Percentiles rank a stretch among this genome's conserved stretches.
Conservation (phyloP, 1,139 yeast genomes). For the Candida sanyaensis region DNA sequence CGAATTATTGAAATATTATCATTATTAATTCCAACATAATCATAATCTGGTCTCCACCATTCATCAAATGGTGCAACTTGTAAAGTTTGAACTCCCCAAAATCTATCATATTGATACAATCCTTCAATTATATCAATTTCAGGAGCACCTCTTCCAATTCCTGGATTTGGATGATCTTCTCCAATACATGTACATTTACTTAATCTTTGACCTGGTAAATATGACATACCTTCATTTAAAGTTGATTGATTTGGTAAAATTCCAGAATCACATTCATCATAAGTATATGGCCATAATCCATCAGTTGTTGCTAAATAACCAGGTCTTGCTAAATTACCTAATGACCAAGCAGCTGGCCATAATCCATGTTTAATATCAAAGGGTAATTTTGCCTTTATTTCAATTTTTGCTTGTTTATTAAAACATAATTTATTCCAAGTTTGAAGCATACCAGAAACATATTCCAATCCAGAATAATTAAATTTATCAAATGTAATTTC, state of each 20-base stretch:
- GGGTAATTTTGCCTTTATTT: conserved; percentile 26
- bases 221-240: conserved; percentile 28
- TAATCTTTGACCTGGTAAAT: conserved; percentile 31
- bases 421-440: conserved; percentile 34
- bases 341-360: conserved; percentile 37
- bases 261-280: conserved; percentile 32
- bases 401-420: conserved; percentile 27
- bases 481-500: conserved; percentile 24
- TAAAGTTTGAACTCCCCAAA: conserved; percentile 29
- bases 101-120: conserved; percentile 21
- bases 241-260: conserved; percentile 33
- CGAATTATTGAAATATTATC: conserved; percentile 25
- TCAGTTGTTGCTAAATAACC: conserved; percentile 33
- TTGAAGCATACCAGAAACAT: conserved; percentile 33
- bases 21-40: conserved; percentile 22
- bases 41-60: conserved; percentile 36
- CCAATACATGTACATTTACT: conserved; percentile 27
- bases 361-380: conserved; percentile 24
- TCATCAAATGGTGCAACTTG: conserved; percentile 38
- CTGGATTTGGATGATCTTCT: conserved; percentile 32
- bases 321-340: conserved; percentile 34
- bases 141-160: conserved; percentile 35
- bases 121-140: conserved; percentile 37
- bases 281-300: conserved; percentile 37
- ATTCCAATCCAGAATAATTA: conserved; percentile 25